Percentiles rank a stretch among this genome's conserved stretches.
Conservation (phyloP, 495 filamentous ascomycete genomes). For the Aspergillus ostianus region DNA sequence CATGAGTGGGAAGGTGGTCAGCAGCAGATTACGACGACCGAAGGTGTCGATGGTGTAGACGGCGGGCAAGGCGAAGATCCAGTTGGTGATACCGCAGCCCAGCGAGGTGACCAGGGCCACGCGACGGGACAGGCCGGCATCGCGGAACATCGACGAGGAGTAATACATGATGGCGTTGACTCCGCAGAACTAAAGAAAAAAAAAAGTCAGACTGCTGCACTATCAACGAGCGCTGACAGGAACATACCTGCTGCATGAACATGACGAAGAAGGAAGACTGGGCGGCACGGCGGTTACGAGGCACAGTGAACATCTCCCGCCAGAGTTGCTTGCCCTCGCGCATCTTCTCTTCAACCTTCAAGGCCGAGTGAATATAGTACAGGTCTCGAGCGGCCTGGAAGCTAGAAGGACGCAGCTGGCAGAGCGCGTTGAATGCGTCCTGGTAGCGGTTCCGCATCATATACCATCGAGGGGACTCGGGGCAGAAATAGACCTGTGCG, state of each 20-base stretch:
- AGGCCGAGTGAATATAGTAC: conserved; percentile 74
- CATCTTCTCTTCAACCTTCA: conserved; percentile 66
- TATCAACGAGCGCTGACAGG: background rate
- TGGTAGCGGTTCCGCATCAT: conserved; percentile 65
- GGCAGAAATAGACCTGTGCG: conserved; percentile 61
- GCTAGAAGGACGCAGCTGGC: conserved; percentile 63
- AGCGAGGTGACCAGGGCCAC: conserved; percentile 66
- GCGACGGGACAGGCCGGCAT: conserved; percentile 45
- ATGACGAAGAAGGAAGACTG: conserved; percentile 74
- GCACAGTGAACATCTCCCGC: conserved; percentile 66
- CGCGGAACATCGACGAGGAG: conserved; percentile 51
- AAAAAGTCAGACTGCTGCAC: background rate
- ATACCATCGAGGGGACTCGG: conserved; percentile 78
- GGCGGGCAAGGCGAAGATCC: conserved; percentile 73
- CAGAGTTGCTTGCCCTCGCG: conserved; percentile 57
- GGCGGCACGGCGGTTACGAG: conserved; percentile 76
- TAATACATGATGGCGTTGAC: conserved; percentile 65
- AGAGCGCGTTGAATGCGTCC: conserved; percentile 66
- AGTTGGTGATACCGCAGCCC: conserved; percentile 78
- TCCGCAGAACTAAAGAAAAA: conserved; percentile 19
- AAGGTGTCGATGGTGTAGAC: conserved; percentile 82
- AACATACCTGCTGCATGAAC: conserved; percentile 78
- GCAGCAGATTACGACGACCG: conserved; percentile 74
- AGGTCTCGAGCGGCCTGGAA: conserved; percentile 79
- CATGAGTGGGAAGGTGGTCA: conserved; percentile 79